Conservation (phyloP, 1,284 basidiomycete species). For the Lignosus rhinocerotis region DNA sequence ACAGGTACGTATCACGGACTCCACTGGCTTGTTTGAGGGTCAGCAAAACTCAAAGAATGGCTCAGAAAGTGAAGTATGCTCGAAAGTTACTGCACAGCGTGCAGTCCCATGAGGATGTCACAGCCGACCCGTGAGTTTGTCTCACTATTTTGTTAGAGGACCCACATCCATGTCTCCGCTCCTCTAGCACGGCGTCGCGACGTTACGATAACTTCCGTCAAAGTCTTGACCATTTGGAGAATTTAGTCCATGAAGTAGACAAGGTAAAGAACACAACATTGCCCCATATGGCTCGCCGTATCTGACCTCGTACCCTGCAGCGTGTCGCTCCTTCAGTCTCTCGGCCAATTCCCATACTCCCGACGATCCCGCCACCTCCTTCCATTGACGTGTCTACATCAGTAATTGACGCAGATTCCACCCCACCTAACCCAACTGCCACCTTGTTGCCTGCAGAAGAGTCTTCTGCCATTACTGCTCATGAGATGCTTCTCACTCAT, state of each 20-base stretch:
- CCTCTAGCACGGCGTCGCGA: background rate
- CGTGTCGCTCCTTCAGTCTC: constrained; percentile 39
- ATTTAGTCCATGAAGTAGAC: constrained; percentile 48
- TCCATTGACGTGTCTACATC: constrained; percentile 31
- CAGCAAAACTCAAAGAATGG: background rate
- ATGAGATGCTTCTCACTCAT: constrained; percentile 37
- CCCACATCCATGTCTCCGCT: background rate
- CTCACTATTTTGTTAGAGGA: constrained; percentile 1
- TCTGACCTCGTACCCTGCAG: constrained; percentile 21
- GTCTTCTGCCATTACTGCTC: constrained; percentile 20
- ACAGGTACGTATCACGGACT: constrained; percentile 46
- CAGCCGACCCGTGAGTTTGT: constrained; percentile 43
- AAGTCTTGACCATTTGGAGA: constrained; percentile 56
- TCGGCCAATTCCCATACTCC: constrained; percentile 39
- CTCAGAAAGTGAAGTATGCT: constrained; percentile 67
- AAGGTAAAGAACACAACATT: constrained; percentile 38
- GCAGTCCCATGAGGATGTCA: constrained; percentile 45
- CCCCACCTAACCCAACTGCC: constrained; percentile 15
- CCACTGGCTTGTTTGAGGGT: background rate
- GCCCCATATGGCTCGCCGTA: background rate
- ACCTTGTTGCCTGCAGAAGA: constrained; percentile 20
- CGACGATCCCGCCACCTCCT: constrained; percentile 28
- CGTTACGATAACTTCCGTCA: constrained; percentile 45
- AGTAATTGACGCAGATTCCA: constrained; percentile 14
- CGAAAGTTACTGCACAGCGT: constrained; percentile 58